A percentile compares a stretch with the other conserved stretches of the same genome.
These are phyloP conservation scores for Magnolia changhungtana DNA, from an alignment of 164 flowering plant species.

Conservation along the genomic window DNA sequence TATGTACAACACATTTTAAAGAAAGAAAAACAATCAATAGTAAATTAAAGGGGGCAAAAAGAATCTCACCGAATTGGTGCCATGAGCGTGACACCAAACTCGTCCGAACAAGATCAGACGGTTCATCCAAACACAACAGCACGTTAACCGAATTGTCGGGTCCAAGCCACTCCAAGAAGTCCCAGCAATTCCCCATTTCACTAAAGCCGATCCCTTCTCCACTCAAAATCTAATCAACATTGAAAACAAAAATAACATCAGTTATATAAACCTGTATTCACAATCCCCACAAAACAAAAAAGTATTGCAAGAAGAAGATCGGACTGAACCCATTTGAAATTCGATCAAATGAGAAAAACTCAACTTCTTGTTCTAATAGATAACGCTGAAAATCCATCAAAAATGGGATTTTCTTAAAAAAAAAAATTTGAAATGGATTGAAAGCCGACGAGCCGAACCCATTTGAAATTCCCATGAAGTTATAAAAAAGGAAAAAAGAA, in stretches of 20 bases:
- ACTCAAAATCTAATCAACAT: neutral
- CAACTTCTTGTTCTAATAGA: neutral
- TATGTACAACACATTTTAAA: too few species aligned
- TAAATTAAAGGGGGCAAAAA: neutral
- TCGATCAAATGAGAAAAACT: neutral
- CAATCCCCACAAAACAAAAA: neutral
- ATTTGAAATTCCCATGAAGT: too few species aligned
- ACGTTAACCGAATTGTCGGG: slow-evolving; percentile 38
- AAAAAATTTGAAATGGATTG: neutral
- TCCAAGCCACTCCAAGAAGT: slow-evolving; percentile 49
- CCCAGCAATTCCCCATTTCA: slow-evolving; percentile 38
- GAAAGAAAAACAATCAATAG: too few species aligned
- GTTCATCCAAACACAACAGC: slow-evolving; percentile 53
- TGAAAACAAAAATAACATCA: neutral
- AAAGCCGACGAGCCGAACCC: too few species aligned
- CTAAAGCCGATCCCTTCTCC: neutral
- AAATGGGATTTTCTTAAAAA: neutral
- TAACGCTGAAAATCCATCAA: neutral
- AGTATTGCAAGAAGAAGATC: neutral
- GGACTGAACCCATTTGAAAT: neutral
- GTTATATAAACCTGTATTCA: neutral
- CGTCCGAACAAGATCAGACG: slow-evolving; percentile 60
- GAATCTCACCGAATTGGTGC: slow-evolving; percentile 62
- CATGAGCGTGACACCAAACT: slow-evolving; percentile 61
- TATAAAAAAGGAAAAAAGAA: too few species aligned